Evolutionary conservation across 1,139 yeast genomes (phyloP).

Genomic region (Diutina mesorugosa): DNA sequence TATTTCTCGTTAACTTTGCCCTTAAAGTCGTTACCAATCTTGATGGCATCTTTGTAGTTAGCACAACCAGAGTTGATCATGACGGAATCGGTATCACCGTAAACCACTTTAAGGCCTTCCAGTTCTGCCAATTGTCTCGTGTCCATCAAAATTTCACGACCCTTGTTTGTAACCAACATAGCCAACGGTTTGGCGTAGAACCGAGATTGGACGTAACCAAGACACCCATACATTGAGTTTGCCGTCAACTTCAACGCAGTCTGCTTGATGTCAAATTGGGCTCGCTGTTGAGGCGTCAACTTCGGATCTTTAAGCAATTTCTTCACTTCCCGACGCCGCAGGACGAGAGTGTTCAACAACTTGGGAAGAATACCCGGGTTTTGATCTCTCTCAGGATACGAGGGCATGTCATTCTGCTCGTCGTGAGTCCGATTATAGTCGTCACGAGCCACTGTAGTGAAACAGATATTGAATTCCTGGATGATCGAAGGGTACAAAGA

Average conservation of each 20-base stretch:
- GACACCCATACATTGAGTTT: slow-evolving; percentile 98
- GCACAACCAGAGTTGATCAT: slow-evolving; percentile 90
- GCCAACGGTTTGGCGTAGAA: slow-evolving; percentile 96
- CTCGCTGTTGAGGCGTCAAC: slow-evolving; percentile 46
- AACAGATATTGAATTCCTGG: slow-evolving; percentile 93
- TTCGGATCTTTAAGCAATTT: slow-evolving; percentile 67
- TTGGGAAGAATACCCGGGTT: slow-evolving; percentile 78
- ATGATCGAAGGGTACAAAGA: slow-evolving; percentile 95
- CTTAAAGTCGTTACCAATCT: slow-evolving; percentile 80
- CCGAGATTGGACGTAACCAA: slow-evolving; percentile 84
- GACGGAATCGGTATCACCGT: slow-evolving; percentile 98
- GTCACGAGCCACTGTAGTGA: slow-evolving; percentile 82
- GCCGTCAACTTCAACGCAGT: slow-evolving; percentile 95
- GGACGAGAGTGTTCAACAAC: slow-evolving; percentile 70
- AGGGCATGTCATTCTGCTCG: slow-evolving; percentile 60
- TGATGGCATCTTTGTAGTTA: slow-evolving; percentile 58
- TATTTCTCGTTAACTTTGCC: slow-evolving; percentile 79
- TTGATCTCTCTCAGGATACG: slow-evolving; percentile 46
- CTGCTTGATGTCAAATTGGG: slow-evolving; percentile 90
- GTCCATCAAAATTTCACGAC: slow-evolving; percentile 89
- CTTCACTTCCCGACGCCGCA: slow-evolving; percentile 89
- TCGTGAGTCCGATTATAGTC: slow-evolving; percentile 28
- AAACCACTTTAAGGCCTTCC: slow-evolving; percentile 71
- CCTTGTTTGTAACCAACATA: slow-evolving; percentile 88
- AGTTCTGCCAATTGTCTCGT: slow-evolving; percentile 89